phyloP scores from a whole-genome alignment of 192 early-diverging fungal genomes.

The Diversispora epigaea region DNA sequence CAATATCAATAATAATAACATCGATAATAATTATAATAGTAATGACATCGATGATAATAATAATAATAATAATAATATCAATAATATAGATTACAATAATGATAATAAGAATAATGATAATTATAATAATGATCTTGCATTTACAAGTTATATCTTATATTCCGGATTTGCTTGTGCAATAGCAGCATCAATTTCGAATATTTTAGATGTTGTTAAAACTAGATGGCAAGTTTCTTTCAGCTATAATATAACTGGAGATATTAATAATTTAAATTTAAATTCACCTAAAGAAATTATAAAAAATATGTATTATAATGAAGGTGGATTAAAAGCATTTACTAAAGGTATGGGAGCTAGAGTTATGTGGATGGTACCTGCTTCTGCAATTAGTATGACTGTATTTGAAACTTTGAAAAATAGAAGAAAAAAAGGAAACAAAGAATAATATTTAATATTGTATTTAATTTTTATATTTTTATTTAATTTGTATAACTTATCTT shows the following conservation, averaged over 20 bases:
- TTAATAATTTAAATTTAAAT: conserved; percentile 31
- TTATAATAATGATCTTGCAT: conserved; percentile 33
- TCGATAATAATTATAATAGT: no score
- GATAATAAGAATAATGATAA: no score
- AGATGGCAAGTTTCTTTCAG: conserved; percentile 63
- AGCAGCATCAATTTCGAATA: conserved; percentile 62
- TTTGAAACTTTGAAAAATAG: conserved; percentile 66
- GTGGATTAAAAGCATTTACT: conserved; percentile 61
- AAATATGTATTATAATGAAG: conserved; percentile 54
- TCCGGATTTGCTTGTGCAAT: conserved; percentile 60
- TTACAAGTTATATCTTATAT: conserved; percentile 56
- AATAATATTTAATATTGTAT: background rate
- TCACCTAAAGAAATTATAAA: conserved; percentile 44
- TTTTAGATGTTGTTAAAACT: conserved; percentile 81
- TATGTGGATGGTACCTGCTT: conserved; percentile 66
- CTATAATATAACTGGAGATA: background rate
- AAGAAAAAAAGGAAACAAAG: background rate
- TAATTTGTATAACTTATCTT: no score
- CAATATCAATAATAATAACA: background rate
- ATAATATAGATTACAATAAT: background rate
- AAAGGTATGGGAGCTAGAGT: conserved; percentile 67
- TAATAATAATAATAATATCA: no score
- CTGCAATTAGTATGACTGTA: conserved; percentile 69
- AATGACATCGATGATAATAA: no score
- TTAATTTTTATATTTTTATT: no score